Evolutionary conservation across 139 green algal genomes (phyloP), one percentile per base, ranked within the genome.

Genomic region (Closterium sp.): DNA sequence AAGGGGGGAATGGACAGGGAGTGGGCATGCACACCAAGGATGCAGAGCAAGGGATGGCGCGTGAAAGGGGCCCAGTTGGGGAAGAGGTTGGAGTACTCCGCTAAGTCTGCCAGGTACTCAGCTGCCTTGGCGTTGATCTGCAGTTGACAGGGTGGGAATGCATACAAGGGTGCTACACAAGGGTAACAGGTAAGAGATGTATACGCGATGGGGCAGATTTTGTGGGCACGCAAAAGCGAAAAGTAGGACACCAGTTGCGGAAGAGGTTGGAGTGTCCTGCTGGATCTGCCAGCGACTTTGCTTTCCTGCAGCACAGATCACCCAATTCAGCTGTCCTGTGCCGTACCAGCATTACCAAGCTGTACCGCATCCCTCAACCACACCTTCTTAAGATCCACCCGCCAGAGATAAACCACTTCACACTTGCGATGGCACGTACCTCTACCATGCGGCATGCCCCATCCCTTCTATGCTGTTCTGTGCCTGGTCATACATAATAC

Each of bases 31-130:
- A 16, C 64, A 83, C 10, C 64, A 16, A 83, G 64, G 64, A 83
- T 83, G 64, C 64, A 28, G 12, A 83, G 64, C 64, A 83, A 83
- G 10, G 16, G 12, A 83, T 83, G 12, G 64, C 16, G 64, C 64
- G 12, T 83, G 16, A 10, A 83, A 10, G 12, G 87, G n/a, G 98
- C 93, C 35, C 98, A 94, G 89, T 98, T 95, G 23, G 97, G 97
- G 95, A 99, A 99, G 19, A 99, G 95, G 95, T 99, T 99, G 89
- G 96, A 92, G 95, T 99, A 99, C 94, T 98, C 97, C 0, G 93
- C 95, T 9, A 98, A 98, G 95, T 99, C 98, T 2, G 98, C 98
- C 33, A 99, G 95, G 2, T 97, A 96, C 91, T 99, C 98, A 0
- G 98, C 98, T 6, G 98, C 98, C 94, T 98, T 98, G 81, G 96